These are phyloP conservation scores for Thermomucor indicae-seudaticae DNA, from an alignment of 371 early-diverging fungal genomes.

Conservation along the genomic window DNA sequence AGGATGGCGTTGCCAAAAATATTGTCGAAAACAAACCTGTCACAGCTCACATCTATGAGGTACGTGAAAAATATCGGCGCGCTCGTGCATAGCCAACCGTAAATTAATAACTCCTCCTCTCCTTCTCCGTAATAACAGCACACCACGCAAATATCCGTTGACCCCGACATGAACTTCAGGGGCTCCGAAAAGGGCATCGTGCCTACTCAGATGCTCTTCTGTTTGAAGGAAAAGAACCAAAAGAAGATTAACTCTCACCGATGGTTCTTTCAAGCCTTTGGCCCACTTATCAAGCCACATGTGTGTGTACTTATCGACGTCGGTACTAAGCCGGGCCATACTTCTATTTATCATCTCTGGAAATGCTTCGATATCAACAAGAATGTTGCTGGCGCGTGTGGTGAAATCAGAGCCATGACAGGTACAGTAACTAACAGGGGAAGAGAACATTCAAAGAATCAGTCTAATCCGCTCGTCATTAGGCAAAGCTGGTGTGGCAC, in stretches of 20 bases:
- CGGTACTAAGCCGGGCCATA: constrained; percentile 86
- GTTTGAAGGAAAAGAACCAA: constrained; percentile 89
- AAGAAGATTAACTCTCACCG: constrained; percentile 96
- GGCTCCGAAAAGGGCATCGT: constrained; percentile 74
- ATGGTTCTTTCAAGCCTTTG: constrained; percentile 97
- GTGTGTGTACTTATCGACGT: constrained; percentile 92
- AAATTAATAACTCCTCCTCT: neutral
- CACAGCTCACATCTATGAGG: constrained; percentile 78
- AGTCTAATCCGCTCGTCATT: too few relatives aligned
- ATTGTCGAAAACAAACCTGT: constrained; percentile 63
- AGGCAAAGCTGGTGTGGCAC: constrained; percentile 57
- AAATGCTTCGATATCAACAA: constrained; percentile 88
- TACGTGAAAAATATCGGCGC: constrained; percentile 13
- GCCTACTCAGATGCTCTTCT: constrained; percentile 90
- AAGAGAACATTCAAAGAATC: too few relatives aligned
- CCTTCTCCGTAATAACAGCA: constrained; percentile 38
- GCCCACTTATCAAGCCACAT: constrained; percentile 80
- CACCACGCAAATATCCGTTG: constrained; percentile 84
- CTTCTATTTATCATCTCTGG: constrained; percentile 92
- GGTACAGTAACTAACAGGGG: too few relatives aligned
- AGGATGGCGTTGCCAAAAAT: constrained; percentile 76
- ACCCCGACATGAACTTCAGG: constrained; percentile 68
- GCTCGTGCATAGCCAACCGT: too few relatives aligned
- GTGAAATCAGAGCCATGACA: constrained; percentile 90
- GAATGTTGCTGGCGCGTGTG: constrained; percentile 89